Conservation (phyloP, 345 rosid genomes). For the Lumnitzera racemosa region DNA sequence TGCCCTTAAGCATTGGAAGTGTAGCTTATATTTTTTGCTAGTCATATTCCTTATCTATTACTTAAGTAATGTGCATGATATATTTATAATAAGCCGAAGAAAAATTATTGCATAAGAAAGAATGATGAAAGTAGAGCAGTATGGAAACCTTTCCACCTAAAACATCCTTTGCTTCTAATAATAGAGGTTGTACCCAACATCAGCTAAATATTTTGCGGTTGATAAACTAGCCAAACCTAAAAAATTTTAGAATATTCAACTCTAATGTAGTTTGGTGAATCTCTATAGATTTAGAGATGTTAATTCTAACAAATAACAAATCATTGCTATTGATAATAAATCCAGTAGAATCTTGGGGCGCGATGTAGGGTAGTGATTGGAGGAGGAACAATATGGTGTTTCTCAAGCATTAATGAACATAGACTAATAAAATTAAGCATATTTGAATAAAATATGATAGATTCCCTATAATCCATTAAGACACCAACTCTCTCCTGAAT, state of each 20-base stretch:
- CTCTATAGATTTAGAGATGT: neutral
- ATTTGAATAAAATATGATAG: too few species aligned
- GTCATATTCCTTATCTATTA: neutral
- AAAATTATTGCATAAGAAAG: neutral
- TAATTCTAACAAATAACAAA: neutral
- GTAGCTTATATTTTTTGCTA: neutral
- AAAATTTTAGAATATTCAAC: constrained; percentile 8
- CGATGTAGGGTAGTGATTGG: too few species aligned
- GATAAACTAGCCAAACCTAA: constrained; percentile 95
- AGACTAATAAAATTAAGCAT: too few species aligned
- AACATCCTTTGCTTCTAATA: constrained; percentile 87
- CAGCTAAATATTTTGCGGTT: constrained; percentile 86
- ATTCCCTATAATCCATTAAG: too few species aligned
- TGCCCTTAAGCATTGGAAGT: too few species aligned
- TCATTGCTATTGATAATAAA: neutral
- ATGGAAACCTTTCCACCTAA: constrained; percentile 86
- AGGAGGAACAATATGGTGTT: too few species aligned
- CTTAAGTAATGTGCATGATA: neutral
- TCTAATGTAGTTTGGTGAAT: neutral
- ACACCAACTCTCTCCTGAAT: too few species aligned
- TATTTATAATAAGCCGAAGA: neutral
- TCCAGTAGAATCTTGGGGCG: too few species aligned
- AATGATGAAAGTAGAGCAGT: constrained; percentile 5
- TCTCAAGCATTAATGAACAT: too few species aligned
- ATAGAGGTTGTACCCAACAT: constrained; percentile 84